A percentile compares a stretch with the other conserved stretches of the same genome.
These are phyloP conservation scores for Fusarium continuum DNA, from an alignment of 2,329 filamentous ascomycete genomes.

Conservation along the genomic window DNA sequence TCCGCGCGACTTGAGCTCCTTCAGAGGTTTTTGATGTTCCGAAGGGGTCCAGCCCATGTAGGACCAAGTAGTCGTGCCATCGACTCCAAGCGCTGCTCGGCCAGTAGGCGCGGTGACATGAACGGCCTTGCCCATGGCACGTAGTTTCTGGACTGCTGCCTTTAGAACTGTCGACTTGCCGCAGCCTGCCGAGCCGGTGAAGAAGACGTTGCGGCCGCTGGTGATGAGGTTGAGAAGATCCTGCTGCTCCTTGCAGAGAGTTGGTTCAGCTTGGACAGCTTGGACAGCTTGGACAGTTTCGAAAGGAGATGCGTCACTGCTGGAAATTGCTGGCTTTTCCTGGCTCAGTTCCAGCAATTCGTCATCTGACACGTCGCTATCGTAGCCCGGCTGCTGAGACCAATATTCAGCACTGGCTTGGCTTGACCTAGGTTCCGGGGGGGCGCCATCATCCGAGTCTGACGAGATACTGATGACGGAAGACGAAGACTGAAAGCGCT, in stretches of 20 bases:
- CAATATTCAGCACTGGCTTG: background rate
- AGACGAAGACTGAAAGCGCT: background rate
- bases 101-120: conserved; percentile 68
- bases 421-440: background rate
- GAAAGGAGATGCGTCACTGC: too few species aligned
- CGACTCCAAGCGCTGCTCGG: conserved; percentile 64
- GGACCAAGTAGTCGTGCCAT: conserved; percentile 64
- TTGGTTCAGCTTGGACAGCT: background rate
- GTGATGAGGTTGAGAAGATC: conserved; percentile 55
- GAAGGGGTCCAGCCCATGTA: conserved; percentile 65
- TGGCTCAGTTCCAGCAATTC: background rate
- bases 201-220: conserved; percentile 67
- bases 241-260: conserved; percentile 38
- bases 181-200: conserved; percentile 68
- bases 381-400: background rate
- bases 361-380: background rate
- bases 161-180: conserved; percentile 45
- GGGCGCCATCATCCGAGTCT: background rate
- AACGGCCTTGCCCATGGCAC: conserved; percentile 45
- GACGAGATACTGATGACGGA: background rate
- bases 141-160: conserved; percentile 29
- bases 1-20: too few species aligned
- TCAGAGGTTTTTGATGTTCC: background rate
- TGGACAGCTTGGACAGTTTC: too few species aligned
- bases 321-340: background rate